Evolutionary conservation across 192 early-diverging fungal species (phyloP), one percentile per base, ranked within the genome.

Genomic region (Diversispora epigaea): DNA sequence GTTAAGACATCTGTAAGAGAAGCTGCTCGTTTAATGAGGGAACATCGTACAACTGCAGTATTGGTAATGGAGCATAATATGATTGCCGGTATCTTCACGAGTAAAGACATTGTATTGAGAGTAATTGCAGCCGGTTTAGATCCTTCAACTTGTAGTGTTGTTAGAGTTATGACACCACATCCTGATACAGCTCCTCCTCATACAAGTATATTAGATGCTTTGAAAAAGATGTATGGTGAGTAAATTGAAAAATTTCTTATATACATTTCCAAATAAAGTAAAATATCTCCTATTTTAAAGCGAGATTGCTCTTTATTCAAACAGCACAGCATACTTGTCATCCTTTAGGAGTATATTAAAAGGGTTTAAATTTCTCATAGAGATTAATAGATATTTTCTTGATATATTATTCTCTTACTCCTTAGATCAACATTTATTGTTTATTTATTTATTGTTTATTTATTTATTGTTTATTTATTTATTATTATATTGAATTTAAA

Each of bases 131-230:
- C 93, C 75, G 89, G 92, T 17, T 82, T 98, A 63, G 91, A 95
- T 77, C 95, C 97, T 73, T 85, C 85, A 63, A 94, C 89, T 39
- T 97, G 95, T 77, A 91, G 91, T 57, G 96, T 99, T 49, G 93
- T 97, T 32, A 91, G 96, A 77, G 97, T 99, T 14, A 99, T 99
- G 97, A 95, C 93, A 8, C 93, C 93, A 66, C 90, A 95, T 69
- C 93, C 93, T 7, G 93, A 95, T 81, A 91, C 91, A 9, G 90
- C 89, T 32, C 73, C 87, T 46, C 83, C 91, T 43, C 76, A 84
- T 70, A 92, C 88, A 63, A 88, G 90, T 68, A 91, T 95, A 74
- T 82, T 94, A 66, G 93, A 93, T 64, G 93, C 92, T 19, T 84
- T 95, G 71, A 90, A 89, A 78, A 90, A 89, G 77, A 95, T 95